phyloP scores from a whole-genome alignment of 2,329 filamentous ascomycete genomes.

The Pseudophaeomoniella oleicola region DNA sequence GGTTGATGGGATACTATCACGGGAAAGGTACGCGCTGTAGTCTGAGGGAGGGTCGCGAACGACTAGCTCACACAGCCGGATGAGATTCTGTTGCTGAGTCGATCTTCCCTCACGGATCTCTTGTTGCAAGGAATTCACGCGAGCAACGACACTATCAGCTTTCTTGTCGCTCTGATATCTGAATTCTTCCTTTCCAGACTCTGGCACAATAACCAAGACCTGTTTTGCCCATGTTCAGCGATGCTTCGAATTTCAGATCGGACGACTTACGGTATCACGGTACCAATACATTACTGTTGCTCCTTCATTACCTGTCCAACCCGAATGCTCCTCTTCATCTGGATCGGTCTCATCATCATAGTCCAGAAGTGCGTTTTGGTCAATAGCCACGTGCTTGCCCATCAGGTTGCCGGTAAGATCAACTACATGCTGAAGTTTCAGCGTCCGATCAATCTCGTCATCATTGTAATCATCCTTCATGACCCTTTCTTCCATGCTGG shows the following conservation, averaged over 20 bases:
- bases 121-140: background rate
- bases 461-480: conserved; percentile 6
- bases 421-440: background rate
- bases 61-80: background rate
- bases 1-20: background rate
- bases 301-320: conserved; percentile 15
- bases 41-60: background rate
- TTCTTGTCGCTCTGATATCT: background rate
- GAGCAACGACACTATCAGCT: background rate
- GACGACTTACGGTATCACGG: conserved; percentile 9
- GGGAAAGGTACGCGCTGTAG: background rate
- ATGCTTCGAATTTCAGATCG: background rate
- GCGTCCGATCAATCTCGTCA: background rate
- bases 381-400: background rate
- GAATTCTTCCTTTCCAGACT: background rate
- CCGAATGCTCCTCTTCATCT: conserved; percentile 6
- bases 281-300: conserved; percentile 12
- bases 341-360: conserved; percentile 1
- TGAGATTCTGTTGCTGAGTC: background rate
- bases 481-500: conserved; percentile 10
- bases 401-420: background rate
- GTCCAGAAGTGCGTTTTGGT: background rate
- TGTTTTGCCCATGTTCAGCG: background rate
- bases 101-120: background rate
- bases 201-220: background rate